Evolutionary conservation across 768 basidiomycete genomes (phyloP).

Genomic region (Leccinum subgranulosum): DNA sequence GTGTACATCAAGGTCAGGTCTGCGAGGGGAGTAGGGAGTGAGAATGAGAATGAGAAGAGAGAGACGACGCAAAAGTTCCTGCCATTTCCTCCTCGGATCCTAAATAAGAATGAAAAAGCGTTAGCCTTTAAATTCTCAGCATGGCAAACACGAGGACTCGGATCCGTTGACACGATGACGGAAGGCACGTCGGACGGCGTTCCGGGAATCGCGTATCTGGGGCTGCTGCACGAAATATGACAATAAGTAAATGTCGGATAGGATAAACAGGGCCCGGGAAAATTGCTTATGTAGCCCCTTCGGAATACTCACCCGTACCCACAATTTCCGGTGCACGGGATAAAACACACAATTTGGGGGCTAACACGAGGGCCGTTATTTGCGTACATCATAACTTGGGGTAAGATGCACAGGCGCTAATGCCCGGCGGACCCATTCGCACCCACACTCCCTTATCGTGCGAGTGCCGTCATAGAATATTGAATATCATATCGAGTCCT

Average conservation of each 20-base stretch:
- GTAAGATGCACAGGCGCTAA: neutral
- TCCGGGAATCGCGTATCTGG: neutral
- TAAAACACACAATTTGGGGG: neutral
- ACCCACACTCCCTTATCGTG: neutral
- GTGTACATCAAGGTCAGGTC: conserved; percentile 8
- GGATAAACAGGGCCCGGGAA: neutral
- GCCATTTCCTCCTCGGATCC: neutral
- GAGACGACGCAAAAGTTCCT: neutral
- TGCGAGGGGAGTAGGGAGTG: neutral
- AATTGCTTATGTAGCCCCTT: too few species aligned
- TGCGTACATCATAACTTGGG: neutral
- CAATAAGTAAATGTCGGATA: neutral
- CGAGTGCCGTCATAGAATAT: neutral
- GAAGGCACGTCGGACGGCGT: neutral
- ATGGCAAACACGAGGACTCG: neutral
- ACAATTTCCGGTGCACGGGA: neutral
- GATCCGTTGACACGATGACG: neutral
- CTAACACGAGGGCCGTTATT: neutral
- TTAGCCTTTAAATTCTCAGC: neutral
- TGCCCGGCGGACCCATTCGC: neutral
- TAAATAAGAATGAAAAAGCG: neutral
- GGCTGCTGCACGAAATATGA: neutral
- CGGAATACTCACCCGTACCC: neutral
- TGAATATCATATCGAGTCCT: neutral
- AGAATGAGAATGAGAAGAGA: neutral